Evolutionary conservation across 768 basidiomycete species (phyloP), one percentile per base, ranked within the genome.

Genomic region (Pleurotus tuoliensis): DNA sequence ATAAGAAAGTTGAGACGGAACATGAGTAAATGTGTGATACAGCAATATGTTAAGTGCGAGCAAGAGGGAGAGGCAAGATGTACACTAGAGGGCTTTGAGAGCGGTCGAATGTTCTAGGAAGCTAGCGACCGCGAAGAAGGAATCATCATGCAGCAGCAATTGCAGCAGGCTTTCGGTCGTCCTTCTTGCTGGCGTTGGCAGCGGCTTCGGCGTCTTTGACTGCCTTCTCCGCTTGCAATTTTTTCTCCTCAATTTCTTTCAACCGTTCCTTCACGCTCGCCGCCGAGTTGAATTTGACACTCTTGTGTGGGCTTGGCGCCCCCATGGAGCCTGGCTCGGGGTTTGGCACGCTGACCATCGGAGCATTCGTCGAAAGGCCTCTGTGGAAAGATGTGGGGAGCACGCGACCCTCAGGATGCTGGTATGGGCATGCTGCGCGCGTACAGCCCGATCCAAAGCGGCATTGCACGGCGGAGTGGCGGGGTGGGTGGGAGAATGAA

Each of bases 381-480:
- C 90, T 86, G 65, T 93, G 89, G 79, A 94, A 94, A 11, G 84
- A 75, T 3, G 83, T 77, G 3, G 92, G 91, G 6, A 92, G 77
- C 20, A 90, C 88, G 11, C 92, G 87, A 8, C 88, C 89, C 56
- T 90, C 84, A 0, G 96, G 96, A 67, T 99, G 96, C 60, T 90
- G 84, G 79, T 88, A 99, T n/a, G 84, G 72, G 69, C 96, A 98
- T 60, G 84, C 80, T 34, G 86, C 84, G 55, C 92, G 84, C 7
- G 93, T 97, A 70, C 96, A 98, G 16, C 75, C 81, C 12, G 88
- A 75, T 18, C 92, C 95, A 63, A 92, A 98, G 53, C 88, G 83
- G 71, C 96, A 98, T 25, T 81, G 82, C 63, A 76, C 74, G 38
- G 73, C 66, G 48, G 73, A 75, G 34, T 70, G 69, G 50, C 80